Percentiles rank a stretch among this genome's conserved stretches.
Conservation (phyloP, 768 basidiomycete genomes). For the Phylloporus sp. region DNA sequence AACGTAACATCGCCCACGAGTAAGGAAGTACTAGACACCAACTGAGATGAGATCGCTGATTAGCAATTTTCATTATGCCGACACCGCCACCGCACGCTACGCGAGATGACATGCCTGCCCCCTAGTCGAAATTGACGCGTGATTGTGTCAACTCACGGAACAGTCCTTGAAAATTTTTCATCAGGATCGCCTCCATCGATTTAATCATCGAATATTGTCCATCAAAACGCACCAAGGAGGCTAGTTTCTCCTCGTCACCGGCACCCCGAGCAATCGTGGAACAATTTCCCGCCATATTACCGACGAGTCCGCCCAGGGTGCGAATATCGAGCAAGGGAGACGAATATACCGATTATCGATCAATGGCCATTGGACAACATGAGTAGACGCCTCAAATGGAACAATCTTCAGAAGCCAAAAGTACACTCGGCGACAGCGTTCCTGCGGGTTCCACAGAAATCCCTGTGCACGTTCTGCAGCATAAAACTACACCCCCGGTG, state of each 20-base stretch:
- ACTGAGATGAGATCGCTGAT: constrained; percentile 26
- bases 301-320: too few relatives aligned
- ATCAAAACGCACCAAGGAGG: constrained; percentile 9
- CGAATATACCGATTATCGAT: constrained; percentile 8
- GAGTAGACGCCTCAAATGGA: constrained; percentile 2
- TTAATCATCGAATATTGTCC: constrained; percentile 1
- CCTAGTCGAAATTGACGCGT: constrained; percentile 13
- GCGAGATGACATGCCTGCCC: constrained; percentile 21
- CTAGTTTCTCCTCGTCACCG: constrained; percentile 8
- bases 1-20: constrained; percentile 25
- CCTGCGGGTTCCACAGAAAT: constrained; percentile 20
- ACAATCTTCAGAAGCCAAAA: background rate
- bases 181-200: too few relatives aligned
- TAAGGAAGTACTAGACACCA: constrained; percentile 21
- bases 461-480: constrained; percentile 3
- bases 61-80: constrained; percentile 24
- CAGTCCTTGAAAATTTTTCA: background rate
- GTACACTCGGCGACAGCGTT: constrained; percentile 13
- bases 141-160: constrained; percentile 21
- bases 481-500: constrained; percentile 9
- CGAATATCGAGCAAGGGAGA: background rate
- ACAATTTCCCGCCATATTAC: background rate
- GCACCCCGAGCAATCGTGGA: constrained; percentile 16
- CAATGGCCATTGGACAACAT: constrained; percentile 5
- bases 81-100: constrained; percentile 28